Conservation (phyloP, 768 basidiomycete genomes). For the Suillus lakei region DNA sequence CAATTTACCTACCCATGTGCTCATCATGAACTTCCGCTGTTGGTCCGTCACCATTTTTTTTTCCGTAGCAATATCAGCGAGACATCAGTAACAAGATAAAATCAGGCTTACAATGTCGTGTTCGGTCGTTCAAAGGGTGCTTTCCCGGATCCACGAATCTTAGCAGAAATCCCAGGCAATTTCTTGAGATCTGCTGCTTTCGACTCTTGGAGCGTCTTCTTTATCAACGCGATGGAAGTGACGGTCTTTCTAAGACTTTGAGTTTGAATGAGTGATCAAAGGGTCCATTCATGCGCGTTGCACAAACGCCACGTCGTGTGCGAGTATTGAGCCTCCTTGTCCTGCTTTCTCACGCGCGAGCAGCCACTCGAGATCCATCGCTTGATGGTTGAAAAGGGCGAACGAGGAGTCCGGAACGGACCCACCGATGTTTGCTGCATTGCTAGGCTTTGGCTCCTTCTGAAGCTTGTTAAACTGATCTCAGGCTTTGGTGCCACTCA, state of each 20-base stretch:
- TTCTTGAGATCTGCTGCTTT: background rate
- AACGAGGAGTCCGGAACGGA: background rate
- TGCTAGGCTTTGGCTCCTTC: background rate
- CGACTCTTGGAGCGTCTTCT: background rate
- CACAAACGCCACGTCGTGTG: background rate
- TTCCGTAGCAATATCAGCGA: background rate
- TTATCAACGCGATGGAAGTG: background rate
- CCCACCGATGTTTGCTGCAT: background rate
- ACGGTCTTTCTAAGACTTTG: background rate
- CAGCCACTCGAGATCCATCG: background rate
- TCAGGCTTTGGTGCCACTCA: background rate
- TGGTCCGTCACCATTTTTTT: background rate
- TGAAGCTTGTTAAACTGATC: background rate
- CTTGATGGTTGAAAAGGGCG: slow-evolving; percentile 5
- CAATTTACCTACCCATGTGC: background rate
- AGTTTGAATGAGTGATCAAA: background rate
- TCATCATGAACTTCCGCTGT: background rate
- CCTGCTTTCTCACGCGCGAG: background rate
- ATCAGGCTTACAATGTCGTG: background rate
- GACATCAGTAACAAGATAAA: background rate
- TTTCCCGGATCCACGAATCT: background rate
- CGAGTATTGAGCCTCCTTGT: slow-evolving; percentile 1
- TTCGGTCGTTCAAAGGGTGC: background rate
- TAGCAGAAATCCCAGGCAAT: background rate
- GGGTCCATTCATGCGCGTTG: background rate